Evolutionary conservation across 2,329 filamentous ascomycete genomes (phyloP).

Genomic region (Eutypella sp.): DNA sequence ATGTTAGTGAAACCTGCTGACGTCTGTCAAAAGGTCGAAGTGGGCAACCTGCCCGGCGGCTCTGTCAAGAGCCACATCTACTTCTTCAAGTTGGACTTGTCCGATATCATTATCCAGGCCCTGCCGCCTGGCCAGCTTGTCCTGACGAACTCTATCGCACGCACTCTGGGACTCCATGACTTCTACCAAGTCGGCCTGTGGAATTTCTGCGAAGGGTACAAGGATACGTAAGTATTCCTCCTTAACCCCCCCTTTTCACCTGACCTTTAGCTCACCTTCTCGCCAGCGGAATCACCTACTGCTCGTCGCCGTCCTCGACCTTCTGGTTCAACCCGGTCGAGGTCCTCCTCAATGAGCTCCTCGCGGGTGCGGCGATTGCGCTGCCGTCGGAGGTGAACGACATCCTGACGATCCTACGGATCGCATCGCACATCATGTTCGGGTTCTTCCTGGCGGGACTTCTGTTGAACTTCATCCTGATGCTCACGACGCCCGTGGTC

Average conservation of each 20-base stretch:
- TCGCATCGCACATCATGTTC: slow-evolving; percentile 83
- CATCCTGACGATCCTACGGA: slow-evolving; percentile 68
- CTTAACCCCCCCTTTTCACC: not conserved
- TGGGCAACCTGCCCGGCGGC: slow-evolving; percentile 66
- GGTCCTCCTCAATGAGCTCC: slow-evolving; percentile 73
- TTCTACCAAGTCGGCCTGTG: slow-evolving; percentile 92
- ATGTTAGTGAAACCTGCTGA: too few species aligned
- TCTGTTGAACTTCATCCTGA: slow-evolving; percentile 65
- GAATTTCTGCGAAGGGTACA: slow-evolving; percentile 87
- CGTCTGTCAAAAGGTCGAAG: slow-evolving; percentile 43
- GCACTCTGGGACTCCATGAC: slow-evolving; percentile 82
- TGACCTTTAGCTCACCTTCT: slow-evolving; percentile 39
- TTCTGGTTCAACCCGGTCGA: slow-evolving; percentile 92
- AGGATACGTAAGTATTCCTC: slow-evolving; percentile 44
- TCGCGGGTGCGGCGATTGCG: slow-evolving; percentile 77
- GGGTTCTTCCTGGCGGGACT: slow-evolving; percentile 73
- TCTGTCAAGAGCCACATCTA: slow-evolving; percentile 64
- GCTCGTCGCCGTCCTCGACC: slow-evolving; percentile 62
- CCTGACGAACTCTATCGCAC: slow-evolving; percentile 82
- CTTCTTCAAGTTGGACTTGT: slow-evolving; percentile 79
- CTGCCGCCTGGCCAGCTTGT: slow-evolving; percentile 56
- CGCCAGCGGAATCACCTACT: slow-evolving; percentile 64
- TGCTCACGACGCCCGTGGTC: slow-evolving; percentile 59
- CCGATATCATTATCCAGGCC: slow-evolving; percentile 71
- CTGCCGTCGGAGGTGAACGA: slow-evolving; percentile 69